A percentile compares a stretch with the other conserved stretches of the same genome.
Evolutionary conservation across 805 yeast species (phyloP).

Genomic region (Saturnispora diversa): DNA sequence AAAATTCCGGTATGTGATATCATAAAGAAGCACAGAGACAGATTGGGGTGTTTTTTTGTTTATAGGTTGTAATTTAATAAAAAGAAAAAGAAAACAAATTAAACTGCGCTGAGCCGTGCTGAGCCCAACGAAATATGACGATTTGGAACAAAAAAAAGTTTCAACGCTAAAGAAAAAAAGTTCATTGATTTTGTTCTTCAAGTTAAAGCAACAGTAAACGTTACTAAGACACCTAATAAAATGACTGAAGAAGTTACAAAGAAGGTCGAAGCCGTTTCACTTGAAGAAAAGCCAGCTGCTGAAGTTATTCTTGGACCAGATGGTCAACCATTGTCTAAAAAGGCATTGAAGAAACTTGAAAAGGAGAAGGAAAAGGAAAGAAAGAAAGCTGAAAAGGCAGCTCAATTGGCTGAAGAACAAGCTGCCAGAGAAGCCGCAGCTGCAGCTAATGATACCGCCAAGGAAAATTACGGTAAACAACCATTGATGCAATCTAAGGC

Average conservation of each 20-base stretch:
- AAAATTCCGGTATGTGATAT: constrained; percentile 40
- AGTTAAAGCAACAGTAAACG: neutral
- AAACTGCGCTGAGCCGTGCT: constrained; percentile 2
- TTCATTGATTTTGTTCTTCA: neutral
- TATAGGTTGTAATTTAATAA: constrained; percentile 4
- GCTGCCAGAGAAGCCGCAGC: constrained; percentile 65
- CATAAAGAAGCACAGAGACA: too few species aligned
- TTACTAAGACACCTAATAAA: neutral
- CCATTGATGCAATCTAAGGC: constrained; percentile 70
- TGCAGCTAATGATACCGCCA: constrained; percentile 78
- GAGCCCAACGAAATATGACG: neutral
- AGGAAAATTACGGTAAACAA: constrained; percentile 78
- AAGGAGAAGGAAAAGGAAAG: constrained; percentile 88
- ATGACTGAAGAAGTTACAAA: constrained; percentile 27
- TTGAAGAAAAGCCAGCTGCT: constrained; percentile 15
- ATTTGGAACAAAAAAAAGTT: neutral
- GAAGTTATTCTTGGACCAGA: constrained; percentile 36
- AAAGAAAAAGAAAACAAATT: neutral
- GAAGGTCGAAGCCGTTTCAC: constrained; percentile 23
- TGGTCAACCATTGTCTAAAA: constrained; percentile 85
- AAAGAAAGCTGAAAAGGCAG: constrained; percentile 90
- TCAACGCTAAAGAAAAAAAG: neutral
- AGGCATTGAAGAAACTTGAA: constrained; percentile 89
- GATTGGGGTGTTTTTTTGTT: too few species aligned
- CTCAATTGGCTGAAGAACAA: constrained; percentile 75